Conservation (phyloP, 2,329 filamentous ascomycete species). For the Beauveria pseudobassiana region DNA sequence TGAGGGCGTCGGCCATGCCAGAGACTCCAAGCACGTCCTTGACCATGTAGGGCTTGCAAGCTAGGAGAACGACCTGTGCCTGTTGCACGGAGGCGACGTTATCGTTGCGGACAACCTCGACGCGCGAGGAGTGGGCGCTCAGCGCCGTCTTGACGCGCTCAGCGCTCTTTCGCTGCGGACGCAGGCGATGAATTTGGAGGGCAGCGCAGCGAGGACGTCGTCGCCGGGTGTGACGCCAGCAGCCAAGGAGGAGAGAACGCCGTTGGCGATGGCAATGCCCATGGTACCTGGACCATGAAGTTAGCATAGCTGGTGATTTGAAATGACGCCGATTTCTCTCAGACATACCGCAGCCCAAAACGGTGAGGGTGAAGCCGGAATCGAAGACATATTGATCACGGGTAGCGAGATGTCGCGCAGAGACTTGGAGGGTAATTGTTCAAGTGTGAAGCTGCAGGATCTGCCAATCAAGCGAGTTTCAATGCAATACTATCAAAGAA, state of each 20-base stretch:
- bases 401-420: constrained; percentile 4
- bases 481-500: background rate
- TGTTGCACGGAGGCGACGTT: constrained; percentile 61
- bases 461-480: background rate
- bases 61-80: constrained; percentile 67
- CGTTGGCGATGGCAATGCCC: constrained; percentile 76
- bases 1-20: constrained; percentile 64
- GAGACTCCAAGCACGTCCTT: constrained; percentile 57
- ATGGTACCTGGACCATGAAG: constrained; percentile 55
- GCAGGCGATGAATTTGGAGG: constrained; percentile 73
- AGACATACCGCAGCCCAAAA: constrained; percentile 71
- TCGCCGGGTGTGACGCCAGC: constrained; percentile 39
- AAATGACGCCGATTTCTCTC: background rate
- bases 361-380: constrained; percentile 57
- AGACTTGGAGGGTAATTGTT: background rate
- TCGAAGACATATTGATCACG: constrained; percentile 10
- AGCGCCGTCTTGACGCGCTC: constrained; percentile 61
- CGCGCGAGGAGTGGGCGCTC: constrained; percentile 50
- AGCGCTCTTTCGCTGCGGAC: constrained; percentile 62
- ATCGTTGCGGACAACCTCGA: constrained; percentile 63
- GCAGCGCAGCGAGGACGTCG: constrained; percentile 50
- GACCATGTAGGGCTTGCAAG: constrained; percentile 74
- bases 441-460: background rate
- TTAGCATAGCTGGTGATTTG: constrained; percentile 11
- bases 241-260: constrained; percentile 65